Conservation (phyloP, 768 basidiomycete species). For the Hygrocybe coccinea region DNA sequence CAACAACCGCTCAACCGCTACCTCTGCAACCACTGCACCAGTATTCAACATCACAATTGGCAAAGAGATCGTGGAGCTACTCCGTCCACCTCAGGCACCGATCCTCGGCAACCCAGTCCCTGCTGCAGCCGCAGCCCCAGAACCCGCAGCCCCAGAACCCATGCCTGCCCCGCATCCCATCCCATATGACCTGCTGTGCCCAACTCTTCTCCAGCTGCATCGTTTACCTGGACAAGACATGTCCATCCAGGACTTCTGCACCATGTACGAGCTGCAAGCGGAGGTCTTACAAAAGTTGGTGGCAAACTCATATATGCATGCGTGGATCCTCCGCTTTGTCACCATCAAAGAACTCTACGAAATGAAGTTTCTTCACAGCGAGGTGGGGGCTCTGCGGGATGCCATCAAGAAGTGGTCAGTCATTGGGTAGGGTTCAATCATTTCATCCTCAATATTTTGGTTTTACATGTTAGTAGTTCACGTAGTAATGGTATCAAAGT, state of each 20-base stretch:
- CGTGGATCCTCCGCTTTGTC: neutral
- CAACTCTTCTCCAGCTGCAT: neutral
- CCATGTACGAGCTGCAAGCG: constrained; percentile 1
- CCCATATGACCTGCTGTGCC: neutral
- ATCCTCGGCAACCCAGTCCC: neutral
- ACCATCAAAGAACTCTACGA: neutral
- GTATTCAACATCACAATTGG: neutral
- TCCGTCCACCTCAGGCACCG: too few relatives aligned
- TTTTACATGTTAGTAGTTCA: neutral
- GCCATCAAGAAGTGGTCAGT: constrained; percentile 6
- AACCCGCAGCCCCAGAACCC: neutral
- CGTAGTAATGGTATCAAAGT: neutral
- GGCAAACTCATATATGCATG: neutral
- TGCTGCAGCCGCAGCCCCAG: neutral
- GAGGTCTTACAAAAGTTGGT: constrained; percentile 6
- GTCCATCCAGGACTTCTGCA: constrained; percentile 1
- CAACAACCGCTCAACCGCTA: neutral
- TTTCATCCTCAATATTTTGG: neutral
- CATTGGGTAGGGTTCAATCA: neutral
- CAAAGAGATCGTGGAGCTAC: neutral
- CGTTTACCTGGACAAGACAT: neutral
- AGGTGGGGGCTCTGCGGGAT: constrained; percentile 11
- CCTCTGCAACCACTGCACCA: neutral
- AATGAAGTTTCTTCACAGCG: constrained; percentile 2
- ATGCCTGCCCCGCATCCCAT: neutral